A percentile compares a stretch with the other conserved stretches of the same genome.
Conservation (phyloP, 352 stramenopile species). For the Pythium aphanidermatum region DNA sequence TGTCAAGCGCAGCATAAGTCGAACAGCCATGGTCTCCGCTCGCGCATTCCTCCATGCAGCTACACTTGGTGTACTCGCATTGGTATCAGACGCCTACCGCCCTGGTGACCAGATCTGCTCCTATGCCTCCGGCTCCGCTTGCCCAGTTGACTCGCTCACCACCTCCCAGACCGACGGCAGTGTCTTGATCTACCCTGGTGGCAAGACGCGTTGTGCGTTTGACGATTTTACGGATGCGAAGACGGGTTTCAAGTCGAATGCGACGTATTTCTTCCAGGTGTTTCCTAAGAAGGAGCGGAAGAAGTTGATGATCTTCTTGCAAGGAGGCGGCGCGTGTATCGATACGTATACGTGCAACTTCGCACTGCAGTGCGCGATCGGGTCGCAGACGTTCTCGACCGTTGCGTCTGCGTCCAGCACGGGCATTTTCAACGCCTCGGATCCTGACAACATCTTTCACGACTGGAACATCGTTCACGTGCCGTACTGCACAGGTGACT, state of each 20-base stretch:
- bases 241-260: conserved; percentile 20
- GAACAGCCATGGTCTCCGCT: too few relatives aligned
- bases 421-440: conserved; percentile 53
- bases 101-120: too few relatives aligned
- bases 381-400: conserved; percentile 29
- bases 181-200: conserved; percentile 32
- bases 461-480: conserved; percentile 75
- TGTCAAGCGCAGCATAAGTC: too few relatives aligned
- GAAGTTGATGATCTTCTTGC: conserved; percentile 61
- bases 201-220: conserved; percentile 37
- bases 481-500: conserved; percentile 68
- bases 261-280: conserved; percentile 62
- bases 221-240: conserved; percentile 28
- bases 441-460: conserved; percentile 64
- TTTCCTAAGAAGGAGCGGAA: conserved; percentile 38
- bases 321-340: conserved; percentile 51
- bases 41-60: too few relatives aligned
- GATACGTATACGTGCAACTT: conserved; percentile 53
- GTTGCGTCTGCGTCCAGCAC: conserved; percentile 26
- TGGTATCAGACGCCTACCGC: too few relatives aligned
- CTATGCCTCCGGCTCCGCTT: neutral
- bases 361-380: conserved; percentile 42
- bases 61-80: too few relatives aligned
- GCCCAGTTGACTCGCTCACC: neutral
- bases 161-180: conserved; percentile 5